A percentile compares a stretch with the other conserved stretches of the same genome.
Evolutionary conservation across 1,139 yeast species (phyloP).

Genomic region (Citeromyces hawaiiensis): DNA sequence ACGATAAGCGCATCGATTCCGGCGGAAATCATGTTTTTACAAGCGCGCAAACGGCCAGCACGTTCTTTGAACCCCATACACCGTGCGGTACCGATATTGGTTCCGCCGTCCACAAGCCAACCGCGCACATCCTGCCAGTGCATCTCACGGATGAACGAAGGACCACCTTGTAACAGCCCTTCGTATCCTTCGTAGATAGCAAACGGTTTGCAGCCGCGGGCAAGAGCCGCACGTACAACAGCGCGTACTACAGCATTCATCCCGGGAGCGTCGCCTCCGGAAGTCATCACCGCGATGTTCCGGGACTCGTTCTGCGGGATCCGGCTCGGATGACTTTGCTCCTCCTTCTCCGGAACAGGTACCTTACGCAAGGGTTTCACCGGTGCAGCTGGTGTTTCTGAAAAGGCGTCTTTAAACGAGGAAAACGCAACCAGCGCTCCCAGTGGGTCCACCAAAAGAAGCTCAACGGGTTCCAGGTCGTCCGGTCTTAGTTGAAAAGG

Average conservation of each 20-base stretch:
- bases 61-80: slow-evolving; percentile 57
- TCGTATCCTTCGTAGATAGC: slow-evolving; percentile 72
- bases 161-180: slow-evolving; percentile 61
- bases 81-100: slow-evolving; percentile 73
- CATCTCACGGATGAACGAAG: slow-evolving; percentile 46
- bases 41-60: slow-evolving; percentile 53
- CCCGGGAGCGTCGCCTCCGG: slow-evolving; percentile 84
- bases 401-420: slow-evolving; percentile 7
- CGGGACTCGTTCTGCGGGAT: slow-evolving; percentile 5
- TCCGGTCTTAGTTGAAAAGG: slow-evolving; percentile 33
- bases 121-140: slow-evolving; percentile 71
- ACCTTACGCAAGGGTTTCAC: slow-evolving; percentile 7
- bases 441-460: slow-evolving; percentile 37
- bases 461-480: slow-evolving; percentile 18
- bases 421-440: slow-evolving; percentile 38
- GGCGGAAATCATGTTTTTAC: slow-evolving; percentile 51
- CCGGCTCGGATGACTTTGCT: neutral
- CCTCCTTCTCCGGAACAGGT: neutral
- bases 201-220: slow-evolving; percentile 56
- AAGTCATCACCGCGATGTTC: slow-evolving; percentile 75
- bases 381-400: slow-evolving; percentile 5
- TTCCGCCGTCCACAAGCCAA: slow-evolving; percentile 65
- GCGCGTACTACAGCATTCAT: slow-evolving; percentile 79
- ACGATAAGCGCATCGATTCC: slow-evolving; percentile 74
- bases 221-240: slow-evolving; percentile 63